Conservation (phyloP, 164 flowering plant species). For the Pachysandra terminalis region DNA sequence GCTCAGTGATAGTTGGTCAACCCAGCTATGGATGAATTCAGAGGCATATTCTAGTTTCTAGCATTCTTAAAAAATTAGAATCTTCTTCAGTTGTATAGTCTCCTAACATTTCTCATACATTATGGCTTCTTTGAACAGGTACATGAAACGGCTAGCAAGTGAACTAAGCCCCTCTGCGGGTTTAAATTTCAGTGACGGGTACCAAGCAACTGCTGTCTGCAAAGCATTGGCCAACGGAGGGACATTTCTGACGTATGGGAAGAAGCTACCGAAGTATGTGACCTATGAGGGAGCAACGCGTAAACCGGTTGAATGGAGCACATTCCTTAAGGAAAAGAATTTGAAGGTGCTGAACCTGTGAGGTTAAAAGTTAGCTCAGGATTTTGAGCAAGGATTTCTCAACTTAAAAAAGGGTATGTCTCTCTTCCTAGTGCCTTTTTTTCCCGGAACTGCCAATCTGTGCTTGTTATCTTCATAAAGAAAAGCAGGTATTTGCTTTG, state of each 20-base stretch:
- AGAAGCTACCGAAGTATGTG: constrained; percentile 25
- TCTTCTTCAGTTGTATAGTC: not conserved
- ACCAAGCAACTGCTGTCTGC: constrained; percentile 25
- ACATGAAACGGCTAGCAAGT: constrained; percentile 19
- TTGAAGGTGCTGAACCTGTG: constrained; percentile 21
- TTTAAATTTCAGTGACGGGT: constrained; percentile 20
- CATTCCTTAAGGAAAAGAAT: constrained; percentile 26
- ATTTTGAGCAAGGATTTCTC: no score
- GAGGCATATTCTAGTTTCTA: no score
- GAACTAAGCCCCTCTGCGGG: constrained; percentile 23
- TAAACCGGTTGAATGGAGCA: constrained; percentile 29
- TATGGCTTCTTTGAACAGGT: constrained; percentile 1
- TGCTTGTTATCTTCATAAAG: no score
- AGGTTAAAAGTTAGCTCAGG: not conserved
- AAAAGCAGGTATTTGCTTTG: no score
- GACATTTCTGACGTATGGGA: constrained; percentile 26
- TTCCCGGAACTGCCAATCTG: no score
- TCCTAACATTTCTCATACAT: no score
- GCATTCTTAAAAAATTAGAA: no score
- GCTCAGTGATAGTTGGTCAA: no score
- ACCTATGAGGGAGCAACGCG: constrained; percentile 21
- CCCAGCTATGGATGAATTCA: no score
- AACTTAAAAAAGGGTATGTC: no score
- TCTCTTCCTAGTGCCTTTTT: no score
- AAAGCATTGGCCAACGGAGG: constrained; percentile 23